Evolutionary conservation across 75 land plant genomes (phyloP).

Genomic region (Chamaecyparis obtusa): DNA sequence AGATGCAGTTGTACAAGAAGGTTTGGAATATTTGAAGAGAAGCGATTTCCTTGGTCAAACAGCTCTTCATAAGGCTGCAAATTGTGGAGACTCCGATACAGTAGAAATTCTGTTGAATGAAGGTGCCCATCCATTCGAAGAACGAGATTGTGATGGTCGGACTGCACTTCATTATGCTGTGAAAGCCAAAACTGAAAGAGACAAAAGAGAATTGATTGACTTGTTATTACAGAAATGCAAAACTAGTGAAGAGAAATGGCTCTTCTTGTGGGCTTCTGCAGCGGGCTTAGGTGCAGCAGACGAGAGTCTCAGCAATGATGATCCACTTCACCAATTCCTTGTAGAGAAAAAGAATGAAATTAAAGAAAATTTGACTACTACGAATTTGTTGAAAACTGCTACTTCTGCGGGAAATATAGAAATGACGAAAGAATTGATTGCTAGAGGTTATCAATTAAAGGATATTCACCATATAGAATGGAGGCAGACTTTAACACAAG

Average conservation of each 20-base stretch:
- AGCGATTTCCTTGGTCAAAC: neutral
- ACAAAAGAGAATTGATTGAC: neutral
- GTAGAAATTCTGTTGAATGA: neutral
- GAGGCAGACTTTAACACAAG: neutral
- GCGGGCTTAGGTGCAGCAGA: neutral
- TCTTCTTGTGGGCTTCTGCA: neutral
- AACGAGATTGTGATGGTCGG: neutral
- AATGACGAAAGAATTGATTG: neutral
- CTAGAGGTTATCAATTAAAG: neutral
- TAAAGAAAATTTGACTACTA: neutral
- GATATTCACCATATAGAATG: neutral
- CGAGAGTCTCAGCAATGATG: neutral
- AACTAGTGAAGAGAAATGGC: neutral
- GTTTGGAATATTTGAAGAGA: neutral
- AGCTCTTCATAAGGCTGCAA: neutral
- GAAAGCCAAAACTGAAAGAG: neutral
- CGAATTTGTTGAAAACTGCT: neutral
- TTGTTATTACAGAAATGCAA: neutral
- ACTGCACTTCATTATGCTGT: neutral
- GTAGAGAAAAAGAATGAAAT: neutral
- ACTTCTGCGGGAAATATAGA: neutral
- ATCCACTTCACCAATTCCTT: neutral
- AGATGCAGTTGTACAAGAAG: neutral
- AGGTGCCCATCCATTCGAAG: neutral
- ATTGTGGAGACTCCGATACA: neutral